Percentiles rank a stretch among this genome's conserved stretches.
Conservation (phyloP, 2,329 filamentous ascomycete species). For the Helotiales sp. region DNA sequence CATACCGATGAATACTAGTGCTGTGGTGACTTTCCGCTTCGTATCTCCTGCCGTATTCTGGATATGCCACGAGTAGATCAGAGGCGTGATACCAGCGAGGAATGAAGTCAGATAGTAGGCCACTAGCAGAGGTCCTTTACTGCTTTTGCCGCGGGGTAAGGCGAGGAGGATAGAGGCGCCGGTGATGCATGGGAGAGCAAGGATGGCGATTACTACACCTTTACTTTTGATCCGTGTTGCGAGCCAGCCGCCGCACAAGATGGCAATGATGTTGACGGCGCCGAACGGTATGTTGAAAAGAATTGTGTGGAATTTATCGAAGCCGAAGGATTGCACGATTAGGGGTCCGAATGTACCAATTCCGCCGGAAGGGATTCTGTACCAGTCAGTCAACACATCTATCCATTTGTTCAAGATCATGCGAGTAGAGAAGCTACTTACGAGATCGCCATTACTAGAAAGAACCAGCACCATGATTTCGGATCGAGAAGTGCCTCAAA, state of each 20-base stretch:
- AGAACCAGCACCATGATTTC: conserved; percentile 45
- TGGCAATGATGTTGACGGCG: conserved; percentile 56
- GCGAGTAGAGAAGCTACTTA: conserved; percentile 6
- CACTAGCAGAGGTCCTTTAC: conserved; percentile 56
- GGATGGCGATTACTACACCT: conserved; percentile 56
- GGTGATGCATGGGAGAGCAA: conserved; percentile 61
- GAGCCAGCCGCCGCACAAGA: conserved; percentile 60
- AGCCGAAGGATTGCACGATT: conserved; percentile 50
- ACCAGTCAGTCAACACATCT: no score
- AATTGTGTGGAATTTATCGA: conserved; percentile 48
- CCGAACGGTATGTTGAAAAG: conserved; percentile 50
- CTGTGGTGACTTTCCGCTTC: conserved; percentile 70
- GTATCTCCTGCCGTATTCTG: conserved; percentile 72
- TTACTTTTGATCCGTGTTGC: conserved; percentile 60
- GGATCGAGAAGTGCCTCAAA: conserved; percentile 40
- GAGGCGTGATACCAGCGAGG: conserved; percentile 63
- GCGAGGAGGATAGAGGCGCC: conserved; percentile 59
- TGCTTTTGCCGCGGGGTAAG: conserved; percentile 49
- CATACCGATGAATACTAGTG: conserved; percentile 67
- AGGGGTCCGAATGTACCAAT: conserved; percentile 40
- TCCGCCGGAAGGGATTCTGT: conserved; percentile 27
- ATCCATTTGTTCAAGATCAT: background rate
- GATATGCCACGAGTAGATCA: conserved; percentile 65
- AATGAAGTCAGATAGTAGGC: conserved; percentile 58
- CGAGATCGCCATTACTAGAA: conserved; percentile 34